Base-by-base conservation (phyloP, 768 basidiomycete genomes). In the Hypsizygus marmoreus region DNA sequence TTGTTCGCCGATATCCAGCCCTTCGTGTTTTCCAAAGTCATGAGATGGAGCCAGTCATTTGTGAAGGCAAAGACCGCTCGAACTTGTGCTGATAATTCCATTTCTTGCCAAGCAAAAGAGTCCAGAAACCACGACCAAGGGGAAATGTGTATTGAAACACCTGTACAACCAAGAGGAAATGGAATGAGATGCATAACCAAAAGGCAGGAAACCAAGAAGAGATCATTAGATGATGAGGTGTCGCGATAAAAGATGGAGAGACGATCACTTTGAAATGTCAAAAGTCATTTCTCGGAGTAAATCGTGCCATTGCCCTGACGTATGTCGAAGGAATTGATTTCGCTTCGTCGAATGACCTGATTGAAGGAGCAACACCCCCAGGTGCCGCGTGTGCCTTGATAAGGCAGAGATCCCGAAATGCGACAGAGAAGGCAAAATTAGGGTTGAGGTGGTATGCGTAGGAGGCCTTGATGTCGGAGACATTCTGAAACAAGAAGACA, bases 381-480 rank as follows among this genome's bases (percentile, higher is more conserved):
- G 69, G 50, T 17, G 60, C 51, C 6, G 73, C 66, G 4, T 58
- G 55, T 0, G 81, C 81, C 59, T 87, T 86, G 65, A 87, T 78
- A 4, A 33, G 39, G 50, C 81, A 82, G 1, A 86, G 53, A 1
- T 69, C 67, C 12, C 50, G 54, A 51, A 80, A 85, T 0, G 84
- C 83, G 24, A 86, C 73, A 0, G 53, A 51, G 54, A 83, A 83
- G 0, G 65, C 82, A 43, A 86, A 84, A 0, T 7, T 43, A 6
- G 51, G 23, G 1, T 50, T 50, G n/a, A 53, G 41, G 0, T 4
- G 25, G 43, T 78, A 79, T 0, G 86, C 84, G 30, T 69, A 80
- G 0, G 85, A 84, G 0, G 84, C 82, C 54, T 80, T 82, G 17
- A 84, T 54, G 37, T 75, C 63, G 6, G 74, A 67, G 16, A 74